Evolutionary conservation across 192 early-diverging fungal species (phyloP).

Genomic region (Obelidium mucronatum): DNA sequence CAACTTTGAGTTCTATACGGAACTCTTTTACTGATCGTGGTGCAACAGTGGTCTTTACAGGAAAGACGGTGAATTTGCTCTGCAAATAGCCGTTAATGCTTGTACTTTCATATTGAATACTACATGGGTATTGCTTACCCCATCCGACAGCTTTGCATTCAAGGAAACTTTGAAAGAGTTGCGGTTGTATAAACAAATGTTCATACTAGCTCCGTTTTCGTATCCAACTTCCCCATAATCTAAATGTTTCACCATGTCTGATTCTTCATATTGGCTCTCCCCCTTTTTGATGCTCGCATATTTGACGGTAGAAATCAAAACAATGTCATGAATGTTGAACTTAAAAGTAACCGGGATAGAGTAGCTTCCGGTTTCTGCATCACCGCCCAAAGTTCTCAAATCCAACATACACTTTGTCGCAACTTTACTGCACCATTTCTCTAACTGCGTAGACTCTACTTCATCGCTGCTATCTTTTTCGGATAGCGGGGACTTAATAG

Average conservation of each 20-base stretch:
- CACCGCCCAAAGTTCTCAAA: constrained; percentile 41
- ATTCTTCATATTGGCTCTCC: constrained; percentile 31
- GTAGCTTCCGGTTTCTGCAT: constrained; percentile 31
- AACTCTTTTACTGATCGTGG: constrained; percentile 44
- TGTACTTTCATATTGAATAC: not conserved
- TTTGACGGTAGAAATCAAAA: constrained; percentile 29
- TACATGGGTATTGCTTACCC: constrained; percentile 25
- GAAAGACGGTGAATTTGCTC: constrained; percentile 4
- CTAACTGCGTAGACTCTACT: constrained; percentile 30
- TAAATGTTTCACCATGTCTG: constrained; percentile 37
- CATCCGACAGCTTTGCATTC: constrained; percentile 30
- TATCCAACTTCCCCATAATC: constrained; percentile 57
- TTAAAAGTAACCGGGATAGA: constrained; percentile 44
- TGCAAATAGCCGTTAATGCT: constrained; percentile 10
- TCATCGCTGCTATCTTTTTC: constrained; percentile 7
- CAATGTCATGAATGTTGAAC: constrained; percentile 34
- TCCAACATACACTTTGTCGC: constrained; percentile 30
- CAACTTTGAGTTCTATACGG: constrained; percentile 32
- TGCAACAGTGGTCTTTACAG: constrained; percentile 28
- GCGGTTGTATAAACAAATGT: constrained; percentile 49
- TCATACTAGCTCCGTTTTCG: constrained; percentile 40
- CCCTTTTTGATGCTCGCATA: constrained; percentile 31
- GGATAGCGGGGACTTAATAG: constrained; percentile 30
- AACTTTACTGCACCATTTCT: constrained; percentile 22
- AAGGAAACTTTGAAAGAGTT: constrained; percentile 48